Evolutionary conservation across 2,329 filamentous ascomycete genomes (phyloP).

Genomic region (Thelonectria olida): DNA sequence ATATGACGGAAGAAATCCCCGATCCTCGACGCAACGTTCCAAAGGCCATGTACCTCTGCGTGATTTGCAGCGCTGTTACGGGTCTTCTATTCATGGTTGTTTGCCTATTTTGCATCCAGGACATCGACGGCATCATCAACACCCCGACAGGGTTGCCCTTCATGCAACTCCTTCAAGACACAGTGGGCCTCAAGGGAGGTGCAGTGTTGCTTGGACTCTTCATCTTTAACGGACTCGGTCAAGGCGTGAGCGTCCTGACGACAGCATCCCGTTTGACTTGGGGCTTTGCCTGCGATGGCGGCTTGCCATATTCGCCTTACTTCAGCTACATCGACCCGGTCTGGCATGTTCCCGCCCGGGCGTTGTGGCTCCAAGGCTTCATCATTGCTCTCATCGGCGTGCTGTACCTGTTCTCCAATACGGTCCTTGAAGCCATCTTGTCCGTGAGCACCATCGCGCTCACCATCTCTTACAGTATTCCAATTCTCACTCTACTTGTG

Average conservation of each 20-base stretch:
- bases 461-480: constrained; percentile 59
- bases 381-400: constrained; percentile 57
- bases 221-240: constrained; percentile 64
- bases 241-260: constrained; percentile 61
- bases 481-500: constrained; percentile 56
- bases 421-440: constrained; percentile 62
- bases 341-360: constrained; percentile 62
- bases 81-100: constrained; percentile 61
- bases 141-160: constrained; percentile 55
- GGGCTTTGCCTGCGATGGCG: constrained; percentile 64
- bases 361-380: constrained; percentile 61
- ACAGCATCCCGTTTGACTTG: constrained; percentile 62
- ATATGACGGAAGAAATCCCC: constrained; percentile 67
- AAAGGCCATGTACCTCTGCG: constrained; percentile 59
- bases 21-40: constrained; percentile 60
- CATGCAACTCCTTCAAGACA: constrained; percentile 55
- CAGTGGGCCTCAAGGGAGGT: constrained; percentile 48
- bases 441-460: constrained; percentile 66
- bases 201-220: constrained; percentile 60
- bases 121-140: constrained; percentile 51
- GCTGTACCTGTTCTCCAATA: constrained; percentile 63
- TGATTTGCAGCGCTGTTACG: constrained; percentile 56
- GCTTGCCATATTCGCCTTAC: constrained; percentile 55
- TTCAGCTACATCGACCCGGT: constrained; percentile 52
- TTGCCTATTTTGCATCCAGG: constrained; percentile 60